Evolutionary conservation across 2,329 filamentous ascomycete species (phyloP), one percentile per base, ranked within the genome.

Genomic region (Didymella pomorum): DNA sequence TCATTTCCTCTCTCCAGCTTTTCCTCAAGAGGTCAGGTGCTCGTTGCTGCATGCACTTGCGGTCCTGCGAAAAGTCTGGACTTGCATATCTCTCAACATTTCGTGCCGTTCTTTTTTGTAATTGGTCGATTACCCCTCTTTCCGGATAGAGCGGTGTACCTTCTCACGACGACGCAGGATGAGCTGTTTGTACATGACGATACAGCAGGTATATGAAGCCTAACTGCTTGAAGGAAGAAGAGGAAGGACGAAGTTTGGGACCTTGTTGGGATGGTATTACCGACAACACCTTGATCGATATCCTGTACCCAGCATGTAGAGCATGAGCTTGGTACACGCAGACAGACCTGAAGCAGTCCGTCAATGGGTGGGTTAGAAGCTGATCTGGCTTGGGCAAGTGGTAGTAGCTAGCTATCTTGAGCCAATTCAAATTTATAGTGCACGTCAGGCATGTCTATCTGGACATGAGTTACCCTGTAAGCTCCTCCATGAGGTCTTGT

Each of bases 401-500:
- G 41, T 43, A 12, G 14, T 26, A 23, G 21, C 21, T 43, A 23
- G 41, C 28, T 31, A 9, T 20, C 23, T 20, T 39, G 12, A 33
- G 33, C 20, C 11, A 26, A 14, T 12, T n/a, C 33, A 16, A 12
- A 46, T 42, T 25, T 26, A 31, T 33, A 35, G 52, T 28, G 42
- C 52, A 42, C 26, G n/a, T 43, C n/a, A 37, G 29, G 23, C 43
- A 35, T 46, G 26, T 14, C 42, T 33, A 23, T 26, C n/a, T 20
- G 35, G 25, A 20, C 21, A 26, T 37, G n/a, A 43, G 14, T 45
- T 75, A 78, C 49, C 74, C 76, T 47, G 93, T 81, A 69, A 92
- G 84, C 77, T 93, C 90, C 63, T 87, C 88, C 84, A 90, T 86
- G 55, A 96, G 78, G 69, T 92, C 90, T 54, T 83, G 81, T 28